Percentiles rank a stretch among this genome's conserved stretches.
Conservation (phyloP, 1,284 basidiomycete species). For the Calocybe gambosa region DNA sequence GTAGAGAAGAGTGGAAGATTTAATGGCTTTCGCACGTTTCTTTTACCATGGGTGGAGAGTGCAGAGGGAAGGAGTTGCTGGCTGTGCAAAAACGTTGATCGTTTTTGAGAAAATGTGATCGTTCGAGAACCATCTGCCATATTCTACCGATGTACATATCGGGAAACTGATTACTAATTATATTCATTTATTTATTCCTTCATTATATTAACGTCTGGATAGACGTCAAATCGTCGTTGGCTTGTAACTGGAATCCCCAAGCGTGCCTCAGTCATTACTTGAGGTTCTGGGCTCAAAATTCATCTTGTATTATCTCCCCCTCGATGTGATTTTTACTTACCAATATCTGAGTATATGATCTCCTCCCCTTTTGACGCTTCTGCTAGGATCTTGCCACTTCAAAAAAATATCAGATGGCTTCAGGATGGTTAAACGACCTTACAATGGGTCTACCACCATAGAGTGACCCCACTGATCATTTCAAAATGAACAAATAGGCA, state of each 20-base stretch:
- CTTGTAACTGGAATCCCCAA: slow-evolving; percentile 82
- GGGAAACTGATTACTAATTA: slow-evolving; percentile 19
- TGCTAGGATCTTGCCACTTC: slow-evolving; percentile 74
- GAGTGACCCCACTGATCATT: slow-evolving; percentile 78
- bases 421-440: slow-evolving; percentile 25
- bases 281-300: slow-evolving; percentile 51
- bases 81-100: slow-evolving; percentile 18
- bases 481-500: slow-evolving; percentile 4
- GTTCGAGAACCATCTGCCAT: slow-evolving; percentile 37
- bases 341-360: slow-evolving; percentile 78
- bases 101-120: slow-evolving; percentile 24
- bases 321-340: slow-evolving; percentile 39
- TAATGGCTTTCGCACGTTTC: slow-evolving; percentile 47
- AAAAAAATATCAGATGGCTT: slow-evolving; percentile 8
- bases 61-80: slow-evolving; percentile 19
- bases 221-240: slow-evolving; percentile 91
- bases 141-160: slow-evolving; percentile 35
- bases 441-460: slow-evolving; percentile 87
- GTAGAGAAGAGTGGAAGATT: slow-evolving; percentile 1
- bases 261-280: slow-evolving; percentile 63
- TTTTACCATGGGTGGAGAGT: slow-evolving; percentile 46
- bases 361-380: slow-evolving; percentile 79
- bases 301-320: neutral
- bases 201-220: slow-evolving; percentile 58
- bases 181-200: neutral